Base-by-base conservation (phyloP, 108 stramenopile species). In the Epipyxis sp. region DNA sequence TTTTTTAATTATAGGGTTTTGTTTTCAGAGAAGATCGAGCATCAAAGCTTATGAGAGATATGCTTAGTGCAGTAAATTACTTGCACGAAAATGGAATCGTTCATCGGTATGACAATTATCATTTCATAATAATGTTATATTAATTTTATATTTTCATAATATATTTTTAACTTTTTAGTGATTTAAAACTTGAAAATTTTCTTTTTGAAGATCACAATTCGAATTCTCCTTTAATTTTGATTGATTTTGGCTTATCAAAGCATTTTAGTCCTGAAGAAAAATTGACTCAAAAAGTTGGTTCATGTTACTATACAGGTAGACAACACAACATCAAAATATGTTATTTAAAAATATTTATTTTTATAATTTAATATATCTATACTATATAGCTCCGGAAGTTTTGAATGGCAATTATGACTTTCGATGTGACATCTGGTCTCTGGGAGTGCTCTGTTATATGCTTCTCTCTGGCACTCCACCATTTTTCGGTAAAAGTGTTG, bases 171-270 rank as follows among this genome's bases (percentile, higher is more conserved):
- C n/a, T n/a, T n/a, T n/a, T n/a, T n/a, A 27, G 71, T 6, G 44
- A 74, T 29, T 85, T 99, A 59, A 99, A 99, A 84, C 97, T 93
- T 3, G 95, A 96, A 80, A 97, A 97, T 77, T 97, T 97, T 81
- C 80, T 98, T 3, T 93, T 98, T 76, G 79, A 90, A 40, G 91
- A 87, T 30, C 83, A 88, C 44, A 87, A 82, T 0, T 93, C 95
- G 67, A 88, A 89, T 76, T 79, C 93, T 1, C 87, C 87, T 42
- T 88, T 99, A 50, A 96, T 95, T 81, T 94, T 99, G 79, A 96
- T 98, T 80, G 98, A 99, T 87, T 99, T 99, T 81, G 98, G 98
- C 45, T 87, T 99, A 65, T 90, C 91, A 10, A 91, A 94, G 50
- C 93, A 97, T 77, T 91, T 95, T 71, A 84, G 25, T 42, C 71